phyloP scores from a whole-genome alignment of 2,329 filamentous ascomycete genomes.

The Cercospora sp. region DNA sequence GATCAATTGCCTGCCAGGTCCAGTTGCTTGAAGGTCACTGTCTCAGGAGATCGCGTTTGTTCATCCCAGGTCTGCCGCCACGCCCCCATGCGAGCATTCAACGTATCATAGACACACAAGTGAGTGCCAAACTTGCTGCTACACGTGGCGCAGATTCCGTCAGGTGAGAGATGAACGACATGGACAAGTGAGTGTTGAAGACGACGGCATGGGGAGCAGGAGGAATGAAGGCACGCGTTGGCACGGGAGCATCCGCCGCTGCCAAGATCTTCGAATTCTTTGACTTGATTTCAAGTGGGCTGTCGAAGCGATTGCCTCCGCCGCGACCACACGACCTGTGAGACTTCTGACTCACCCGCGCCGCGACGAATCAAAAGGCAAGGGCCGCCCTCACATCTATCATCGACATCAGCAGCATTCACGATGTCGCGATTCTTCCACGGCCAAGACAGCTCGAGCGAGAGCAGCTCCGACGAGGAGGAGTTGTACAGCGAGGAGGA shows the following conservation, averaged over 20 bases:
- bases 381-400: conserved; percentile 16
- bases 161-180: not conserved
- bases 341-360: conserved; percentile 12
- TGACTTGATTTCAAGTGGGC: conserved; percentile 2
- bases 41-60: not conserved
- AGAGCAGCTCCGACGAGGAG: conserved; percentile 92
- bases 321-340: conserved; percentile 5
- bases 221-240: not conserved
- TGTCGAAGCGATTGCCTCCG: not conserved
- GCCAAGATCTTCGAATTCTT: conserved; percentile 5
- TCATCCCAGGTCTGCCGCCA: not conserved
- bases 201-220: not conserved
- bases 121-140: not conserved
- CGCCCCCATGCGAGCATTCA: not conserved
- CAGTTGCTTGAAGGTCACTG: not conserved
- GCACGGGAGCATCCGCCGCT: not conserved
- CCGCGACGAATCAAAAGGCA: conserved; percentile 16
- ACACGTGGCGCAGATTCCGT: not conserved
- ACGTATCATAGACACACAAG: not conserved
- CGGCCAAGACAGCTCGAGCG: conserved; percentile 91
- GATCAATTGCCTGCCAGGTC: not conserved
- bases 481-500: conserved; percentile 83
- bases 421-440: conserved; percentile 86
- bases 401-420: conserved; percentile 12
- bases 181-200: not conserved